A percentile compares a stretch with the other conserved stretches of the same genome.
Conservation (phyloP, 768 basidiomycete genomes). For the Rhodotorula taiwanensis region DNA sequence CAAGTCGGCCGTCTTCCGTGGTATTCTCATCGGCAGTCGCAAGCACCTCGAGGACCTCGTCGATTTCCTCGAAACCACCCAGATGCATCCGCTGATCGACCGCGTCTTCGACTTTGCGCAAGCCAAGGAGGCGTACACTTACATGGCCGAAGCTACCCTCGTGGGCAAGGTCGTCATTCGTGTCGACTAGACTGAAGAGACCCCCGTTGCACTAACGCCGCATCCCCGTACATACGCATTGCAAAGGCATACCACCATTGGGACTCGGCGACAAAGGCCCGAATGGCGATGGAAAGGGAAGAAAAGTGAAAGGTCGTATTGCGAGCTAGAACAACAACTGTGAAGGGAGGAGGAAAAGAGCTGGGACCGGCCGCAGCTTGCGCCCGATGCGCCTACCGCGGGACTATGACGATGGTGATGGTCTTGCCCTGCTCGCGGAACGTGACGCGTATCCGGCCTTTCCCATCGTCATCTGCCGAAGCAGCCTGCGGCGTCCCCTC, state of each 20-base stretch:
- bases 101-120: not conserved
- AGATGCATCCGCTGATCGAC: not conserved
- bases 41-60: slow-evolving; percentile 51
- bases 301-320: too few relatives aligned
- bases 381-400: too few relatives aligned
- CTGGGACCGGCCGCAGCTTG: too few relatives aligned
- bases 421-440: not conserved
- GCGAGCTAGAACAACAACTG: too few relatives aligned
- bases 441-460: slow-evolving; percentile 12
- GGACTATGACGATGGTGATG: slow-evolving; percentile 6
- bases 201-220: too few relatives aligned
- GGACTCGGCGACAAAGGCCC: too few relatives aligned
- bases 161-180: slow-evolving; percentile 6
- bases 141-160: not conserved
- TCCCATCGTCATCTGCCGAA: not conserved
- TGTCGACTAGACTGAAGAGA: not conserved
- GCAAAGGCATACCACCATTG: too few relatives aligned
- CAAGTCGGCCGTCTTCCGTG: slow-evolving; percentile 46
- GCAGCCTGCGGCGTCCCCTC: slow-evolving; percentile 18
- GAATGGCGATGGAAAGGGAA: too few relatives aligned
- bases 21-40: slow-evolving; percentile 55
- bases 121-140: slow-evolving; percentile 5
- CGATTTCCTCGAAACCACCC: slow-evolving; percentile 5
- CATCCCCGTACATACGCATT: too few relatives aligned
- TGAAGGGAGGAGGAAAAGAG: too few relatives aligned